A percentile compares a stretch with the other conserved stretches of the same genome.
Conservation (phyloP, 495 filamentous ascomycete species). For the Filosporella fistucella region DNA sequence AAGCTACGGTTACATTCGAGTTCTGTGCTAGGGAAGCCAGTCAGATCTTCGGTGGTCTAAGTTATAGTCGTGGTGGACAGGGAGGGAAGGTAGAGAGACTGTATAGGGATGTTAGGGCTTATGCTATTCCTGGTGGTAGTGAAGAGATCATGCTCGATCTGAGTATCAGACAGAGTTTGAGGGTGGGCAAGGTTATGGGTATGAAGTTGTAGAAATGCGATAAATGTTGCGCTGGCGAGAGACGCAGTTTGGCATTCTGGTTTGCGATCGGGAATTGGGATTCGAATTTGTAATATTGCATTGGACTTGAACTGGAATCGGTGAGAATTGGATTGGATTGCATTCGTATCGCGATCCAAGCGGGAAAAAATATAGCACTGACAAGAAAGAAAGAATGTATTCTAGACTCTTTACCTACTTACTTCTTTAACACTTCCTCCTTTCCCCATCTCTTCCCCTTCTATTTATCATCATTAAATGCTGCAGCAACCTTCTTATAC, state of each 20-base stretch:
- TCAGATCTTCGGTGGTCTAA: conserved; percentile 93
- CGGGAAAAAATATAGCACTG: no score
- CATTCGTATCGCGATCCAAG: no score
- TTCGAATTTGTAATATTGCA: not conserved
- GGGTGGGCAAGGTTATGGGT: conserved; percentile 83
- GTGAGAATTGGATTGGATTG: no score
- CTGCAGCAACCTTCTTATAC: no score
- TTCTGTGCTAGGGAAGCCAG: conserved; percentile 95
- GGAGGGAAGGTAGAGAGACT: conserved; percentile 94
- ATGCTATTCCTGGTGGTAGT: conserved; percentile 93
- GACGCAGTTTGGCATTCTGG: not conserved
- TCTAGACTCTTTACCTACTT: no score
- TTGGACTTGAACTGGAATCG: no score
- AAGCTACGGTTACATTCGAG: conserved; percentile 88
- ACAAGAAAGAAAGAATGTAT: no score
- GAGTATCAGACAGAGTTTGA: conserved; percentile 88
- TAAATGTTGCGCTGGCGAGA: not conserved
- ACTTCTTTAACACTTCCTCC: no score
- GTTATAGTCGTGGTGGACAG: conserved; percentile 89
- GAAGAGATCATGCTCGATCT: conserved; percentile 99
- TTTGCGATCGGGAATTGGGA: not conserved
- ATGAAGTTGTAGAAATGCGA: conserved; percentile 87
- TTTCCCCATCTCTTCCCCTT: no score
- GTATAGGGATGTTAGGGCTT: conserved; percentile 95
- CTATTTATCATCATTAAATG: no score